A percentile compares a stretch with the other conserved stretches of the same genome.
phyloP scores from a whole-genome alignment of 2,329 filamentous ascomycete species.

The Gnomoniopsis sp. region DNA sequence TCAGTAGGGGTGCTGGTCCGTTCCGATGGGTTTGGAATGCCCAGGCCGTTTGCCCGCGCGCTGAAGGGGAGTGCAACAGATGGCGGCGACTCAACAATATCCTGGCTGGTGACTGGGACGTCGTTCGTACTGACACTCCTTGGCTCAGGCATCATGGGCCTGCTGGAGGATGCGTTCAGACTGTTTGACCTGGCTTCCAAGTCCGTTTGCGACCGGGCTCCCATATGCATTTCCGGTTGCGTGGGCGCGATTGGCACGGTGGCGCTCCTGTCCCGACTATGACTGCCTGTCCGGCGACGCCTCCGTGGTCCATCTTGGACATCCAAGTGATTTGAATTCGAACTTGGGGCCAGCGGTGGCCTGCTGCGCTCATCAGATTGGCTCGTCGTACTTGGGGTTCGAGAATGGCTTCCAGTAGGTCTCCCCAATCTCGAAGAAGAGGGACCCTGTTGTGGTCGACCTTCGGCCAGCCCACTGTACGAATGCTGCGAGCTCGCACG shows the following conservation, averaged over 20 bases:
- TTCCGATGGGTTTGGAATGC: conserved; percentile 20
- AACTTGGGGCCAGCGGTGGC: conserved; percentile 44
- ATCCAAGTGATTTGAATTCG: conserved; percentile 44
- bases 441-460: conserved; percentile 25
- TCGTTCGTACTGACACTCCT: conserved; percentile 32
- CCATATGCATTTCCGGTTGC: conserved; percentile 43
- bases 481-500: conserved; percentile 37
- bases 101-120: conserved; percentile 12
- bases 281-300: conserved; percentile 51
- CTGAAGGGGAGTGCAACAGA: conserved; percentile 34
- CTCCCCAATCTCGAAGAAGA: conserved; percentile 27
- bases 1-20: conserved; percentile 6
- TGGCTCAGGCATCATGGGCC: conserved; percentile 34
- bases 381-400: conserved; percentile 42
- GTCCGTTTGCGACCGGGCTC: conserved; percentile 64
- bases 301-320: conserved; percentile 39
- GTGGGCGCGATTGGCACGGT: conserved; percentile 45
- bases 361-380: conserved; percentile 47
- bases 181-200: conserved; percentile 44
- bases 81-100: conserved; percentile 23
- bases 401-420: conserved; percentile 38
- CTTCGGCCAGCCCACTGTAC: conserved; percentile 24
- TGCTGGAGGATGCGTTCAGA: conserved; percentile 33
- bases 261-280: conserved; percentile 44
- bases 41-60: conserved; percentile 25